Conservation (phyloP, 2,329 filamentous ascomycete genomes). For the Claviceps paspali region DNA sequence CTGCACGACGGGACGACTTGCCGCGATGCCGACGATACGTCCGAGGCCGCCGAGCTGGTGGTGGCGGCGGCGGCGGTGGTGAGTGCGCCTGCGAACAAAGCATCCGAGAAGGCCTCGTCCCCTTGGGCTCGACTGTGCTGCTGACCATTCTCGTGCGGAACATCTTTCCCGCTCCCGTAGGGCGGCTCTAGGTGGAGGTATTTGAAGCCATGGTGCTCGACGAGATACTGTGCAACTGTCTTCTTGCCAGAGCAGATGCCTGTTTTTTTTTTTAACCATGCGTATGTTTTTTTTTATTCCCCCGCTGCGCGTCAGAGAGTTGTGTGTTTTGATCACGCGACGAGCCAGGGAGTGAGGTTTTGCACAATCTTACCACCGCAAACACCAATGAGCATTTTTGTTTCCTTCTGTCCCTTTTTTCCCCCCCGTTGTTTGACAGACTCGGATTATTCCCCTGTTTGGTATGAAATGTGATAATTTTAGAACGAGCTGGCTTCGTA, state of each 20-base stretch:
- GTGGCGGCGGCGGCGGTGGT: conserved; percentile 8
- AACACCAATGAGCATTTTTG: conserved; percentile 63
- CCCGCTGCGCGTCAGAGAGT: conserved; percentile 2
- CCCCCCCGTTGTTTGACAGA: background rate
- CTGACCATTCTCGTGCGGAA: background rate
- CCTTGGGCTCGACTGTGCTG: background rate
- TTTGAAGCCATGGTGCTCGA: conserved; percentile 69
- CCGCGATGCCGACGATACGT: conserved; percentile 13
- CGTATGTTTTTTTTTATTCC: background rate
- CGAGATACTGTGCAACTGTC: conserved; percentile 75
- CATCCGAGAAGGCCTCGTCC: conserved; percentile 11
- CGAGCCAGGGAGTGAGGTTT: background rate
- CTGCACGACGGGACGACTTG: conserved; percentile 12
- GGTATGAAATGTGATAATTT: too few species aligned
- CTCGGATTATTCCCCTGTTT: too few species aligned
- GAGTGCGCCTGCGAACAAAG: conserved; percentile 13
- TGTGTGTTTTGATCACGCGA: too few species aligned
- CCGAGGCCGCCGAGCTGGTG: conserved; percentile 12
- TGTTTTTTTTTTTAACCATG: conserved; percentile 23
- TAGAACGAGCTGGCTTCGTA: too few species aligned
- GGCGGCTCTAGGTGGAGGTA: conserved; percentile 42
- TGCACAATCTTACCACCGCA: conserved; percentile 44
- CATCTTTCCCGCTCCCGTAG: background rate
- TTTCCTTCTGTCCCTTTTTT: too few species aligned
- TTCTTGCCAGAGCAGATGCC: conserved; percentile 89